Evolutionary conservation across 345 rosid species (phyloP), one percentile per base, ranked within the genome.

Genomic region (Eucalyptus camaldulensis): DNA sequence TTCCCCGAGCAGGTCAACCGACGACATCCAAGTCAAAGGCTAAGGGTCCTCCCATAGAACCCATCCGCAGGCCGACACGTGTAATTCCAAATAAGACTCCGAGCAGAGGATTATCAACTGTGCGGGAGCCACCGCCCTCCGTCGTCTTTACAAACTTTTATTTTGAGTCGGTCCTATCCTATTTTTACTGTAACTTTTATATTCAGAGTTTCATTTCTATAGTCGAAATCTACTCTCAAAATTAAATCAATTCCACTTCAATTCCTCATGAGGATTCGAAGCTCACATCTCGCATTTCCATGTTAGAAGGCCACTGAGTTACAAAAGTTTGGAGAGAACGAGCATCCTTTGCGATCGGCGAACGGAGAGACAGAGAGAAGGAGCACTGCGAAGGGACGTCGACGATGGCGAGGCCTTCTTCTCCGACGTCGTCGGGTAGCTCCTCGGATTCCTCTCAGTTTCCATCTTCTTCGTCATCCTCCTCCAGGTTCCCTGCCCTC

Each of bases 401-500:
- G 86, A 86, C 86, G 91, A 95, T 95, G 98, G 93, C 72, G 72
- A 65, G 80, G 91, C 65, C 90, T 12, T 87, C 95, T 29, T 92
- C 97, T 40, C 91, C 98, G 13, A 89, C 94, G 37, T 29, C 72
- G 88, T 89, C 95, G 12, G 88, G 87, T 45, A 51, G 90, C 90
- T 94, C 97, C 17, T 88, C 95, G 29, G 62, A 83, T 29, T 92
- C 93, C 25, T 85, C 94, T 49, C 88, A 94, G 33, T 91, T 94
- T 53, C 58, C 58, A 40, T 85, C 93, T 49, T 87, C 95, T 51
- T 86, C 62, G 31, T 86, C 93, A 44, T 87, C 95, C 51, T 86
- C 94, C 86, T 81, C 95, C 10, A 89, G 90, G 76, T 96, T 96
- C 92, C 92, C 95, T 13, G 88, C 95, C 25, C 98, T 97, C 47